phyloP scores from a whole-genome alignment of 176 grass and related monocot genomes.

The sorghum (Sorghum bicolor) region DNA sequence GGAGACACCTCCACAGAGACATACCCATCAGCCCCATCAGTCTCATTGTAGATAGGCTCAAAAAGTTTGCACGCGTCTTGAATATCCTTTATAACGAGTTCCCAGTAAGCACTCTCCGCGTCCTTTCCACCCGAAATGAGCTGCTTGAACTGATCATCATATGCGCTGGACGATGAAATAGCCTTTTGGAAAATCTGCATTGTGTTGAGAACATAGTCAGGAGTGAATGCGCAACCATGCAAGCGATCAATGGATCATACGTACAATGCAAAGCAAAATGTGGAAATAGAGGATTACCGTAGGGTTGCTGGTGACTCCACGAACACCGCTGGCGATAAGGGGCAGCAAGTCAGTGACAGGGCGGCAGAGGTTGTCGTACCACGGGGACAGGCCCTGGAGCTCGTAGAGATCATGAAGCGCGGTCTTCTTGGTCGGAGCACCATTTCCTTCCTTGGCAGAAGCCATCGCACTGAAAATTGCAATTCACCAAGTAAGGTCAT shows the following conservation, averaged over 20 bases:
- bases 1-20: conserved; percentile 98
- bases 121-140: conserved; percentile 83
- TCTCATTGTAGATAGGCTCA: conserved; percentile 81
- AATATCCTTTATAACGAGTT: conserved; percentile 97
- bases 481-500: background rate
- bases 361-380: conserved; percentile 98
- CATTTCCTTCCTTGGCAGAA: conserved; percentile 65
- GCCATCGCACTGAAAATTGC: conserved; percentile 42
- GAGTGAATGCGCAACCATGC: background rate
- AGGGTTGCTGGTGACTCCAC: conserved; percentile 97
- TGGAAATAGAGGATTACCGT: conserved; percentile 46
- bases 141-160: conserved; percentile 91
- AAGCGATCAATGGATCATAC: background rate
- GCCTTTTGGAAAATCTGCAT: conserved; percentile 97
- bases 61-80: conserved; percentile 96
- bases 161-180: conserved; percentile 90
- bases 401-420: conserved; percentile 86
- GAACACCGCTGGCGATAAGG: conserved; percentile 70
- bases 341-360: conserved; percentile 92
- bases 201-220: conserved; percentile 9
- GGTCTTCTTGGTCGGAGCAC: conserved; percentile 62
- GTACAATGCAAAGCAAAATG: background rate
- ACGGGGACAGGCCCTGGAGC: conserved; percentile 85
- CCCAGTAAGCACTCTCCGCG: conserved; percentile 81
- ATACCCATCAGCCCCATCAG: conserved; percentile 87